These are phyloP conservation scores for Lactarius sp. DNA, from an alignment of 768 basidiomycete species.

Conservation along the genomic window DNA sequence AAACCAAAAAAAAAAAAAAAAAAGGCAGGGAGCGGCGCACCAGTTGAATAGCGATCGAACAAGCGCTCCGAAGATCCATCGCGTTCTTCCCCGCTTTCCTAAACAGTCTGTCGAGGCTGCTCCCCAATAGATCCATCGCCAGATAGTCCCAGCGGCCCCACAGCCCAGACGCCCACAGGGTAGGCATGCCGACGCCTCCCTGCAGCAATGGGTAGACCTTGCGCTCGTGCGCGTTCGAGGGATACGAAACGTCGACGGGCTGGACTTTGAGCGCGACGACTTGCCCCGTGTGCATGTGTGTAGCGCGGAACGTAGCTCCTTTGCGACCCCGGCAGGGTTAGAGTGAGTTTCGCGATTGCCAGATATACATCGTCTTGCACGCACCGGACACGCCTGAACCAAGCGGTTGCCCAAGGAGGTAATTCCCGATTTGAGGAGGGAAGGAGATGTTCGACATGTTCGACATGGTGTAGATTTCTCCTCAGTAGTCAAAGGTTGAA, in stretches of 20 bases:
- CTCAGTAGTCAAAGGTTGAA: neutral
- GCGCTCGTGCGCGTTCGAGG: slow-evolving; percentile 70
- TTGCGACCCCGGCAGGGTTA: slow-evolving; percentile 29
- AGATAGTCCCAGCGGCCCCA: slow-evolving; percentile 40
- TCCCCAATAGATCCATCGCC: slow-evolving; percentile 70
- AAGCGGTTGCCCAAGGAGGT: slow-evolving; percentile 50
- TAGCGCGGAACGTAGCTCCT: slow-evolving; percentile 68
- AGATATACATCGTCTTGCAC: slow-evolving; percentile 19
- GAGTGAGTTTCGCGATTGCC: neutral
- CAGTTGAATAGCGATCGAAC: slow-evolving; percentile 71
- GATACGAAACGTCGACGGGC: slow-evolving; percentile 63
- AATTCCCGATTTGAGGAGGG: slow-evolving; percentile 51
- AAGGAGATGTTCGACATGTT: slow-evolving; percentile 19
- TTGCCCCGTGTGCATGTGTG: slow-evolving; percentile 50
- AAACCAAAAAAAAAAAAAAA: too few relatives aligned
- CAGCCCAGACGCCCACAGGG: slow-evolving; percentile 50
- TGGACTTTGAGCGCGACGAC: slow-evolving; percentile 75
- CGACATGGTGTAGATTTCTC: neutral
- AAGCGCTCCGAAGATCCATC: slow-evolving; percentile 69
- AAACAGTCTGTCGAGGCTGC: slow-evolving; percentile 61
- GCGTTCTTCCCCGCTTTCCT: slow-evolving; percentile 49
- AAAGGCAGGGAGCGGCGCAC: slow-evolving; percentile 42
- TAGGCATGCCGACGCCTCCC: slow-evolving; percentile 71
- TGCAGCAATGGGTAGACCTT: slow-evolving; percentile 63
- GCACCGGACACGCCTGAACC: slow-evolving; percentile 73